phyloP scores from a whole-genome alignment of 805 yeast genomes.

The Monosporozyma aerobia region DNA sequence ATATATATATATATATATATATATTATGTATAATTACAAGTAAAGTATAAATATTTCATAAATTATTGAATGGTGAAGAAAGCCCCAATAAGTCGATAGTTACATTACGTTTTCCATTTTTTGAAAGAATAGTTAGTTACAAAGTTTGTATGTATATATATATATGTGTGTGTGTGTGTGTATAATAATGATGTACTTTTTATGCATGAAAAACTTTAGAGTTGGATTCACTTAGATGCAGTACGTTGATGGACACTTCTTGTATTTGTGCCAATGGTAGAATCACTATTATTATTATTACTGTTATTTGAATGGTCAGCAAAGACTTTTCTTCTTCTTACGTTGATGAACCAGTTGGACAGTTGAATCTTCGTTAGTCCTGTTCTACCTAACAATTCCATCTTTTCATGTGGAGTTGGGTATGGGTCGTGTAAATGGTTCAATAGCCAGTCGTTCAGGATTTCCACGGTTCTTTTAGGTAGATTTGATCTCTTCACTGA shows the following conservation, averaged over 20 bases:
- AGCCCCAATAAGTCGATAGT: too few species aligned
- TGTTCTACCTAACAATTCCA: slow-evolving; percentile 56
- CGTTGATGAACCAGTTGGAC: slow-evolving; percentile 83
- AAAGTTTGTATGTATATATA: too few species aligned
- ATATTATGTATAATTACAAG: background rate
- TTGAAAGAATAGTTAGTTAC: too few species aligned
- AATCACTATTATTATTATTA: background rate
- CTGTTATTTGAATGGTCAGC: slow-evolving; percentile 22
- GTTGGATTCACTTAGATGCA: too few species aligned
- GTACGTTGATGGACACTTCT: too few species aligned
- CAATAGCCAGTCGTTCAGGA: slow-evolving; percentile 63
- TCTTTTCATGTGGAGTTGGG: slow-evolving; percentile 73
- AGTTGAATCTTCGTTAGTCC: slow-evolving; percentile 75
- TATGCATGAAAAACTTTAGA: too few species aligned
- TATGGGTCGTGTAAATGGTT: slow-evolving; percentile 73
- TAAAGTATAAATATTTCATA: too few species aligned
- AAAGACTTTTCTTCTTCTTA: slow-evolving; percentile 62
- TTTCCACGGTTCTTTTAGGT: slow-evolving; percentile 69
- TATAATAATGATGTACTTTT: too few species aligned
- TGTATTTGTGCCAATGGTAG: background rate
- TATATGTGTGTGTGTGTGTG: background rate
- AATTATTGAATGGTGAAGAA: too few species aligned
- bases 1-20: too few species aligned
- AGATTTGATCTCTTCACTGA: slow-evolving; percentile 55
- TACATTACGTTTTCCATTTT: too few species aligned